phyloP scores from a whole-genome alignment of 1,284 basidiomycete species.

The Ustilago crameri region DNA sequence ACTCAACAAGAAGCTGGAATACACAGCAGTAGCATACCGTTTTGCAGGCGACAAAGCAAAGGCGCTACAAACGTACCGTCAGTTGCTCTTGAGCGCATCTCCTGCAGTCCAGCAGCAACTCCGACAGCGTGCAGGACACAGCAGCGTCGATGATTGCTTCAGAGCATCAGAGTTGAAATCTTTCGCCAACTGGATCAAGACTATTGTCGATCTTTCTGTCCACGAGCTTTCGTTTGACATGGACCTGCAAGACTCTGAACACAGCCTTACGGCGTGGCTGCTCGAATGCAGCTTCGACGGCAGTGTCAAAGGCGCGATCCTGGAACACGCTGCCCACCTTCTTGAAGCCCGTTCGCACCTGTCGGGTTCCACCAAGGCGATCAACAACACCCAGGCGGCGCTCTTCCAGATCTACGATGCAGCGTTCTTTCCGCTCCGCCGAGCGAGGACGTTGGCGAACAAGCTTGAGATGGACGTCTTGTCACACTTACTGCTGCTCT shows the following conservation, averaged over 20 bases:
- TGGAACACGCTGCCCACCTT: constrained; percentile 37
- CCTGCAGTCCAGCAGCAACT: constrained; percentile 4
- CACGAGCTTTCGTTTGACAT: constrained; percentile 39
- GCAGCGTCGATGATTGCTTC: constrained; percentile 30
- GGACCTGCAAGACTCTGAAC: constrained; percentile 12
- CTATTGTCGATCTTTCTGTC: constrained; percentile 44
- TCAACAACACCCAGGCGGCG: constrained; percentile 18
- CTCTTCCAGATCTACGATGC: constrained; percentile 28
- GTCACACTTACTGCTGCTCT: constrained; percentile 16
- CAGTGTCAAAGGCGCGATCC: constrained; percentile 29
- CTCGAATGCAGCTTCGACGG: not conserved
- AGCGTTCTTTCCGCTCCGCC: constrained; percentile 37
- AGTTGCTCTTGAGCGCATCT: constrained; percentile 13
- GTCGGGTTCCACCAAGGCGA: constrained; percentile 36
- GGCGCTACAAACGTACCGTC: constrained; percentile 24
- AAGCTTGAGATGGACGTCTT: constrained; percentile 48
- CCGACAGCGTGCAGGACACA: not conserved
- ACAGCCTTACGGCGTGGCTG: constrained; percentile 30
- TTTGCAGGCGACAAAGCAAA: constrained; percentile 26
- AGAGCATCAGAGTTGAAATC: constrained; percentile 12
- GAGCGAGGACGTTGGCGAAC: constrained; percentile 34
- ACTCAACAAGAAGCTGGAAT: constrained; percentile 41
- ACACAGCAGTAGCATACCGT: constrained; percentile 44
- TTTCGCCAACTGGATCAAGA: constrained; percentile 15
- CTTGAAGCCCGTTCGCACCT: constrained; percentile 47